Conservation (phyloP, 495 filamentous ascomycete species). For the Xylaria telfairii region DNA sequence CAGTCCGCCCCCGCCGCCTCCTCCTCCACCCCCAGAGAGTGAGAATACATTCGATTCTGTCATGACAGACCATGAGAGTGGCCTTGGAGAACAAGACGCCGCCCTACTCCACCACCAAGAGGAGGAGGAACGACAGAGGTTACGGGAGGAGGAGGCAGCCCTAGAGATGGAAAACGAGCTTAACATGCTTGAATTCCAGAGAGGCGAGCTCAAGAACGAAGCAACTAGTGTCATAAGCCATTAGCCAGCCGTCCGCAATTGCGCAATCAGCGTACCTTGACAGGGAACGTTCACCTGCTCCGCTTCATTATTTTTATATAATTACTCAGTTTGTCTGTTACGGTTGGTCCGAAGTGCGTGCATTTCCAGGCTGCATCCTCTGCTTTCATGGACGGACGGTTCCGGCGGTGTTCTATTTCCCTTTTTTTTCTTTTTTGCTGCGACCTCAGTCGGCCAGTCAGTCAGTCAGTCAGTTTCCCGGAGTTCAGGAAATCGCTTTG, state of each 20-base stretch:
- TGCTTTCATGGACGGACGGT: neutral
- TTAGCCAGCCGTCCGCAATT: conserved; percentile 1
- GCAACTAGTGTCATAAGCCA: conserved; percentile 23
- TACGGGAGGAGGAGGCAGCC: conserved; percentile 38
- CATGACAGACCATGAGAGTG: conserved; percentile 43
- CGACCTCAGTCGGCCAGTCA: neutral
- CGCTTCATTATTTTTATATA: conserved; percentile 7
- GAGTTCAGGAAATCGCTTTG: conserved; percentile 11
- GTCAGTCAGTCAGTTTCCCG: neutral
- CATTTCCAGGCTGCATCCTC: conserved; percentile 26
- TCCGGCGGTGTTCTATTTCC: conserved; percentile 2
- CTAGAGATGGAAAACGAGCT: conserved; percentile 41
- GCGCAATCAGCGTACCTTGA: neutral
- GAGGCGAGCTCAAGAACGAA: conserved; percentile 33
- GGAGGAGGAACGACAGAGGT: conserved; percentile 43
- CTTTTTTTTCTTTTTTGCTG: neutral
- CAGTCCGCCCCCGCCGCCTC: conserved; percentile 49
- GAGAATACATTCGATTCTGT: conserved; percentile 19
- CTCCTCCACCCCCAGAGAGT: conserved; percentile 42
- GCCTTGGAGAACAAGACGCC: conserved; percentile 51
- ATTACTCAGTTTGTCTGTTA: conserved; percentile 7
- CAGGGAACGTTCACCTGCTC: neutral
- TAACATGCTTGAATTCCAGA: conserved; percentile 42
- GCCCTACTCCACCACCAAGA: conserved; percentile 47
- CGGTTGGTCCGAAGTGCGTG: conserved; percentile 6